Evolutionary conservation across 2,329 filamentous ascomycete genomes (phyloP), one percentile per base, ranked within the genome.

Genomic region (Westerdykella sp.): DNA sequence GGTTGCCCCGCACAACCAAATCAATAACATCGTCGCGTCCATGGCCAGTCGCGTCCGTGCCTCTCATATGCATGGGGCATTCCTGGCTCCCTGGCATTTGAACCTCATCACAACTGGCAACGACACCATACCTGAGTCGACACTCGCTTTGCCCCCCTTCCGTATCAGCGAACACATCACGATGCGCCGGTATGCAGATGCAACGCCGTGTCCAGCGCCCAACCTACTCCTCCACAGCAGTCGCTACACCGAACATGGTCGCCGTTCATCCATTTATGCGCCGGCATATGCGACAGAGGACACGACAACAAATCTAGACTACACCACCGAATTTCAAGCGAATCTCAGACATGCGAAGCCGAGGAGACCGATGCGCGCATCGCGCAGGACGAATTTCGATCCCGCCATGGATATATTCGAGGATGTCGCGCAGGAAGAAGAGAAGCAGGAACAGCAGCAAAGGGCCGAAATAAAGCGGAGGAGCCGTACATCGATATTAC

Each of bases 291-390:
- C 53, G 15, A 46, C 51, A 44, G 57, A 65, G 49, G 60, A 60
- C 46, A 47, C 46, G 15, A 66, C 63, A 14, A 67, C 65, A 0
- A 64, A 65, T 41, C 48, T 69, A 38, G 62, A 69, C 42, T 69
- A 66, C 48, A 69, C 66, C 11, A 66, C 59, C 30, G 62, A 66
- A 39, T 23, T 67, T 28, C 55, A 65, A 41, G 41, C 60, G 6
- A 49, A 50, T 11, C 37, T 61, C 18, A 49, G 54, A 34, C 55
- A 60, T 32, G 56, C 53, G 32, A 68, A 63, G 43, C 66, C 65
- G 6, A 54, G 64, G 40, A 54, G 64, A 46, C 61, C 63, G 10
- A 48, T 54, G 43, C 60, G 62, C 44, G 54, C 47, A 38, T 45
- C 54, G 44, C 56, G 54, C 42, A 60, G 55, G 40, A 32, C 55